A percentile compares a stretch with the other conserved stretches of the same genome.
Conservation (phyloP, 2,329 filamentous ascomycete species). For the Diplodia scrobiculata region DNA sequence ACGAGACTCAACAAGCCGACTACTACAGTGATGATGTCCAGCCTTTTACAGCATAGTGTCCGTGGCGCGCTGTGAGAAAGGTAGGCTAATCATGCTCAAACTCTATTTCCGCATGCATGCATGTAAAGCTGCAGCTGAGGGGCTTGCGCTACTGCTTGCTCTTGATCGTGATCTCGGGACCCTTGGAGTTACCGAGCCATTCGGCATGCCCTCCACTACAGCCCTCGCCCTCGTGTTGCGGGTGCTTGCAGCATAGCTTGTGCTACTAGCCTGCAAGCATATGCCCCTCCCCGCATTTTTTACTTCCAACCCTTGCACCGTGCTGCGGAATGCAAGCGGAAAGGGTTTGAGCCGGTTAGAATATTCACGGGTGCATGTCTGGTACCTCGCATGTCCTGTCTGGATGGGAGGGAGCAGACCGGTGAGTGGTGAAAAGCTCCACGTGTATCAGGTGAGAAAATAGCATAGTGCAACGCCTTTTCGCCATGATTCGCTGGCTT, state of each 20-base stretch:
- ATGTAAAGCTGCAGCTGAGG: constrained; percentile 1
- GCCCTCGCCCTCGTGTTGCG: constrained; percentile 1
- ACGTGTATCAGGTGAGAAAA: not conserved
- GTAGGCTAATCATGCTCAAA: constrained; percentile 17
- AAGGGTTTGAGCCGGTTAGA: constrained; percentile 1
- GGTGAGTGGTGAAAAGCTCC: not conserved
- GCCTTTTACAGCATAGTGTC: constrained; percentile 13
- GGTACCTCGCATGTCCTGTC: constrained; percentile 14
- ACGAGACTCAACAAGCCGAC: not conserved
- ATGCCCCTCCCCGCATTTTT: constrained; percentile 9
- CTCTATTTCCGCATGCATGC: constrained; percentile 27
- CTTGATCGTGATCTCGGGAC: constrained; percentile 9
- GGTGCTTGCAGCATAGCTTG: constrained; percentile 19
- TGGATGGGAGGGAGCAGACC: not conserved
- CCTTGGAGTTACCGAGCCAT: not conserved
- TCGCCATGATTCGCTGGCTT: not conserved
- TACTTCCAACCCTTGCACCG: not conserved
- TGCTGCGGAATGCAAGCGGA: not conserved
- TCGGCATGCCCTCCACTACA: constrained; percentile 8
- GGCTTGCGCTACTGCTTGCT: constrained; percentile 11
- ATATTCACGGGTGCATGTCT: constrained; percentile 10
- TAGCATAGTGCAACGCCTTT: not conserved
- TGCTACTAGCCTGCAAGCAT: constrained; percentile 11
- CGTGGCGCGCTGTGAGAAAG: constrained; percentile 13
- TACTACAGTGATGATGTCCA: not conserved